Percentiles rank a stretch among this genome's conserved stretches.
Evolutionary conservation across 345 rosid genomes (phyloP).

Genomic region (Draba incana): DNA sequence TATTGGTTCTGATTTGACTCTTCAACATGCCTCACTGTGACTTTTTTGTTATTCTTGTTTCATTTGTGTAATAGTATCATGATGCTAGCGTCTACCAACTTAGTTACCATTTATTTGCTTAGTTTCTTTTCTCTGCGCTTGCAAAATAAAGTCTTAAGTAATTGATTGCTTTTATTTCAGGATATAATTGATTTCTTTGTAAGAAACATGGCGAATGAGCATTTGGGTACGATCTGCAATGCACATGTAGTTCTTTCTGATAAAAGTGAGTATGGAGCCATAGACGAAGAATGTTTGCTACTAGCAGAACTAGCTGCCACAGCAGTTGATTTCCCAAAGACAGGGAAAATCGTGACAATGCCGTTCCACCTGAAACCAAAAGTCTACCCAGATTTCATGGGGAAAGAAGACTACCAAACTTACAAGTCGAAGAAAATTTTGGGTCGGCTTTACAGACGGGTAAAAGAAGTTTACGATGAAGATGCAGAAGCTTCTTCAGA

Average conservation of each 20-base stretch:
- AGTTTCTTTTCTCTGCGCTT: not conserved
- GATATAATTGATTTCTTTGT: conserved; percentile 81
- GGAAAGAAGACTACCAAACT: conserved; percentile 68
- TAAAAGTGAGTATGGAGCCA: conserved; percentile 67
- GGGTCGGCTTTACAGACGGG: conserved; percentile 73
- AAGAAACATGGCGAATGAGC: conserved; percentile 69
- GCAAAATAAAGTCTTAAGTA: conserved; percentile 20
- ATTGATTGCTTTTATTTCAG: conserved; percentile 45
- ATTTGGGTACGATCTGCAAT: conserved; percentile 73
- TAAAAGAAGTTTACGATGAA: conserved; percentile 61
- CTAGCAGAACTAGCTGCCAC: conserved; percentile 89
- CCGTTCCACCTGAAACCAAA: conserved; percentile 70
- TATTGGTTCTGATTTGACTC: not conserved
- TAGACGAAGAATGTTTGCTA: conserved; percentile 62
- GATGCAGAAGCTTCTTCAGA: conserved; percentile 50
- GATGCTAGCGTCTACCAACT: conserved; percentile 10
- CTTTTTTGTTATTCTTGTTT: conserved; percentile 10
- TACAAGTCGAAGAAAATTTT: conserved; percentile 73
- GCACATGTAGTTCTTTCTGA: conserved; percentile 92
- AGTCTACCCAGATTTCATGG: conserved; percentile 90
- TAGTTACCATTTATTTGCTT: conserved; percentile 10
- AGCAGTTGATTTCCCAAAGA: conserved; percentile 93
- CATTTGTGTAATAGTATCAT: conserved; percentile 4
- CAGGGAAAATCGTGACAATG: conserved; percentile 75
- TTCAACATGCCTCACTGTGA: conserved; percentile 20